phyloP scores from a whole-genome alignment of 2,329 filamentous ascomycete species.

The Claviceps sp. region DNA sequence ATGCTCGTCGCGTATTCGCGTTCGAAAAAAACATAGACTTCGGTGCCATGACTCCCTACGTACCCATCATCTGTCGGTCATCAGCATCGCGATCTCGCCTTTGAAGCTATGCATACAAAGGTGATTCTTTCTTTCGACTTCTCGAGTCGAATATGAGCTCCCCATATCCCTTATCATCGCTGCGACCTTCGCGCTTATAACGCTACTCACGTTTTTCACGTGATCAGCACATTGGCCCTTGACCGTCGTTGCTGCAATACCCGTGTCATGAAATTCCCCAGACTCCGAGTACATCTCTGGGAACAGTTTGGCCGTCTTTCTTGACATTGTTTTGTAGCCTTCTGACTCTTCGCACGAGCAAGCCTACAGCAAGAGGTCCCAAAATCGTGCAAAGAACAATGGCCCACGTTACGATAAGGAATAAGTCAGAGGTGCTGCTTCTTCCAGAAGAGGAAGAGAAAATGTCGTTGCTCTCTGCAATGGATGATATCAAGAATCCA shows the following conservation, averaged over 20 bases:
- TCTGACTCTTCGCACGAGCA: slow-evolving; percentile 30
- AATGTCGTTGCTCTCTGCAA: slow-evolving; percentile 43
- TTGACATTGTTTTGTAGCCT: slow-evolving; percentile 8
- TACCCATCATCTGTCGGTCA: no score
- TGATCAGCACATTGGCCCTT: not conserved
- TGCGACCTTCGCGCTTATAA: no score
- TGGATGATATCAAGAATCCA: slow-evolving; percentile 59
- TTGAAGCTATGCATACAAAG: no score
- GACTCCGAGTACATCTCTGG: slow-evolving; percentile 1
- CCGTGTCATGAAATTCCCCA: slow-evolving; percentile 1
- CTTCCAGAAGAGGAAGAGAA: slow-evolving; percentile 15
- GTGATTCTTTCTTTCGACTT: no score
- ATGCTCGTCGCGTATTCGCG: no score
- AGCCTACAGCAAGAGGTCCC: slow-evolving; percentile 34
- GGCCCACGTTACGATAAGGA: slow-evolving; percentile 41
- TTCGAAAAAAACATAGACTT: no score
- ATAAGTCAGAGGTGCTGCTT: slow-evolving; percentile 25
- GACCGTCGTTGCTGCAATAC: not conserved
- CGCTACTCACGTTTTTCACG: not conserved
- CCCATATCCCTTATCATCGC: no score
- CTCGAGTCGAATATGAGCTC: no score
- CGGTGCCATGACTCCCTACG: no score
- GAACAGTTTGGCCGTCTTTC: slow-evolving; percentile 1
- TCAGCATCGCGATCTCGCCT: no score
- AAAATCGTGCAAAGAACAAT: slow-evolving; percentile 41